Evolutionary conservation across 768 basidiomycete species (phyloP).

Genomic region (Gautieria morchelliformis): DNA sequence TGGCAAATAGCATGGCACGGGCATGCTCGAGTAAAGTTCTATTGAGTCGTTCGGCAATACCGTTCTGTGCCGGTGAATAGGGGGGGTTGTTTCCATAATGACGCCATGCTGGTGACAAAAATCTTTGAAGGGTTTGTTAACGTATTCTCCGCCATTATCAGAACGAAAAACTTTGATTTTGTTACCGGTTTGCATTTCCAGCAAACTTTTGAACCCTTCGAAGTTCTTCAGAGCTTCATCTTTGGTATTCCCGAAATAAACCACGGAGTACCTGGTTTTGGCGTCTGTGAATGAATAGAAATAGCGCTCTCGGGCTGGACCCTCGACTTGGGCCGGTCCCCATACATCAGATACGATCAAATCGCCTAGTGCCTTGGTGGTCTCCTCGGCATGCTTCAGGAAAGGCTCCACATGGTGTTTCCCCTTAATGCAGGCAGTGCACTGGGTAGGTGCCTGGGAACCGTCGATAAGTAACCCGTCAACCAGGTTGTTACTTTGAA

Average conservation of each 20-base stretch:
- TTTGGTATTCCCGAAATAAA: not conserved
- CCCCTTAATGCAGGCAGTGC: not conserved
- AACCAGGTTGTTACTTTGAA: not conserved
- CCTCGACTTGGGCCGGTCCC: not conserved
- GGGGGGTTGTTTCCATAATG: conserved; percentile 22
- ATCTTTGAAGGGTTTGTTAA: conserved; percentile 13
- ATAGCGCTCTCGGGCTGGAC: not conserved
- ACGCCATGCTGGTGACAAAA: conserved; percentile 21
- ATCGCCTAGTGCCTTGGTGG: not conserved
- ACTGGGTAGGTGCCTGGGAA: not conserved
- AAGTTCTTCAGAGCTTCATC: not conserved
- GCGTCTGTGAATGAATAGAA: not conserved
- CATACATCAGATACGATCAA: not conserved
- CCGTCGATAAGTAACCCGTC: not conserved
- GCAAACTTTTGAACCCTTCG: not conserved
- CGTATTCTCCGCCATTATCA: not conserved
- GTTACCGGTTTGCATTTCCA: not conserved
- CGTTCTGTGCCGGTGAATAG: conserved; percentile 30
- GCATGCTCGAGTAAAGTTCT: not conserved
- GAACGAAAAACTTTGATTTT: not conserved
- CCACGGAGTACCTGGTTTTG: not conserved
- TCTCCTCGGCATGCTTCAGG: not conserved
- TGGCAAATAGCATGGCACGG: not conserved
- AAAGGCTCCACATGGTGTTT: not conserved
- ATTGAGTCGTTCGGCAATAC: conserved; percentile 10